A percentile compares a stretch with the other conserved stretches of the same genome.
Evolutionary conservation across 2,329 filamentous ascomycete genomes (phyloP).

Genomic region (Fusarium sp.): DNA sequence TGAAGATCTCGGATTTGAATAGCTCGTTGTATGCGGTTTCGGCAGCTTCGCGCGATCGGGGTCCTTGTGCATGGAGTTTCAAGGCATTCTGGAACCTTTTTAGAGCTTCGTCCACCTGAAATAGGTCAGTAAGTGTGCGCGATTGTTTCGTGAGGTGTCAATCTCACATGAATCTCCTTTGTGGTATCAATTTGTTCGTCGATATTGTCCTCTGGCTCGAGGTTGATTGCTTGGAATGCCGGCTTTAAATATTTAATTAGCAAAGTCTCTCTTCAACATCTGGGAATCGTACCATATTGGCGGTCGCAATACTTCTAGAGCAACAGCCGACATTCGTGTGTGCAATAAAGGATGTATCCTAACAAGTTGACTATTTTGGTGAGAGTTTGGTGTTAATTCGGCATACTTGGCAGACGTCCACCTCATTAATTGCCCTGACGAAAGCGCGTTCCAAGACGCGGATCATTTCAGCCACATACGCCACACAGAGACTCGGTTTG

Average conservation of each 20-base stretch:
- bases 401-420: constrained; percentile 27
- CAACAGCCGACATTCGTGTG: constrained; percentile 36
- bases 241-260: constrained; percentile 53
- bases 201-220: constrained; percentile 89
- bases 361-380: constrained; percentile 2
- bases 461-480: constrained; percentile 36
- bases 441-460: constrained; percentile 41
- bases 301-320: constrained; percentile 20
- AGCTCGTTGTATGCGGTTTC: constrained; percentile 83
- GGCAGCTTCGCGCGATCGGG: constrained; percentile 78
- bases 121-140: not conserved
- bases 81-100: constrained; percentile 93
- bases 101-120: constrained; percentile 88
- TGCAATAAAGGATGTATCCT: not conserved
- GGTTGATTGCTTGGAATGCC: constrained; percentile 87
- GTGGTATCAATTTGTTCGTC: constrained; percentile 95
- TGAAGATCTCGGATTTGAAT: constrained; percentile 93
- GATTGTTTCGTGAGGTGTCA: not conserved
- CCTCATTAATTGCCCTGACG: constrained; percentile 25
- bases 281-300: constrained; percentile 34
- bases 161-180: constrained; percentile 81
- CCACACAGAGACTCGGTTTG: constrained; percentile 13
- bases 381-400: constrained; percentile 21
- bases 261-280: not conserved
- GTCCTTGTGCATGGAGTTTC: constrained; percentile 89